Evolutionary conservation across 2,329 filamentous ascomycete species (phyloP).

Genomic region (Pseudogymnoascus sp.): DNA sequence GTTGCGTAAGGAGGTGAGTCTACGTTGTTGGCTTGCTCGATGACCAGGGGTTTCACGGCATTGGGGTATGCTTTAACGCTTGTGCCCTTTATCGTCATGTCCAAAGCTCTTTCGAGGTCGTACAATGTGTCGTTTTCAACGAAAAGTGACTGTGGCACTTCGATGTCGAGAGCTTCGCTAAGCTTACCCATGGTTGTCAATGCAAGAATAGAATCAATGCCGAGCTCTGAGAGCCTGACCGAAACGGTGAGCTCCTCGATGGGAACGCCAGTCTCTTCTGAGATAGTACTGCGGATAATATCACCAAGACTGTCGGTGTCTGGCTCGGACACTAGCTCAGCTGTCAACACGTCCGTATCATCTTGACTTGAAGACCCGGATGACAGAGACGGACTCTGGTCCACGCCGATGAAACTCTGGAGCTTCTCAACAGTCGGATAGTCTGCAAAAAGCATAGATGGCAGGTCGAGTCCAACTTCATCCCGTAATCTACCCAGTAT

Average conservation of each 20-base stretch:
- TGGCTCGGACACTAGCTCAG: neutral
- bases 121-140: neutral
- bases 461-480: slow-evolving; percentile 25
- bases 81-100: neutral
- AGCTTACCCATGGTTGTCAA: slow-evolving; percentile 1
- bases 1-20: slow-evolving; percentile 7
- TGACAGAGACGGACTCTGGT: neutral
- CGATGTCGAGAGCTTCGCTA: neutral
- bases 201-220: slow-evolving; percentile 8
- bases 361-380: neutral
- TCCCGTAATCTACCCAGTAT: slow-evolving; percentile 27
- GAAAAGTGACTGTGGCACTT: slow-evolving; percentile 10
- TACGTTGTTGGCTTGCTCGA: neutral
- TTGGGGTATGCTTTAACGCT: neutral
- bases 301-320: neutral
- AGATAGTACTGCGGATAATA: slow-evolving; percentile 9
- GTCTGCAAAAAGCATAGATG: slow-evolving; percentile 20
- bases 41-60: neutral
- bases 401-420: neutral
- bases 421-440: slow-evolving; percentile 20
- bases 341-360: neutral
- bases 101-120: neutral
- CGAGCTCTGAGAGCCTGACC: slow-evolving; percentile 4
- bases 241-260: slow-evolving; percentile 1
- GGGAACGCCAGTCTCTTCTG: neutral